phyloP scores from a whole-genome alignment of 208 protist species.

The Acanthamoeba lugdunensis region DNA sequence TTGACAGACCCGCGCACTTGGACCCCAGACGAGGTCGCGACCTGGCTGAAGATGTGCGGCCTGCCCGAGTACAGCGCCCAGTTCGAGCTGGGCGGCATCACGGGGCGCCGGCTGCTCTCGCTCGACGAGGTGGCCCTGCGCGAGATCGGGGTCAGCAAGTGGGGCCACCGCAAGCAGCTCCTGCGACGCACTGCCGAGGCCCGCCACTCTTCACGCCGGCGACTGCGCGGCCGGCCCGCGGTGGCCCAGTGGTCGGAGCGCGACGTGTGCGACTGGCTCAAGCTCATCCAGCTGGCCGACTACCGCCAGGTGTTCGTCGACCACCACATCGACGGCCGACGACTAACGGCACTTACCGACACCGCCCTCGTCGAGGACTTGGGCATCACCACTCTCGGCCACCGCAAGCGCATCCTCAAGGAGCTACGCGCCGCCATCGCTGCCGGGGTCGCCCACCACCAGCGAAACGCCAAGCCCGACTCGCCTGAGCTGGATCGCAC shows the following conservation, averaged over 20 bases:
- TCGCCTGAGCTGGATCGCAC: neutral
- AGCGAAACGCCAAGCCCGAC: neutral
- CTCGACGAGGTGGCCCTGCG: neutral
- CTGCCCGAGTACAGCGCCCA: neutral
- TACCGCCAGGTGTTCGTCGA: neutral
- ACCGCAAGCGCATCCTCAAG: conserved; percentile 35
- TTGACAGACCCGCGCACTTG: neutral
- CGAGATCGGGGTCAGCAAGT: neutral
- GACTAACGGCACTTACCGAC: neutral
- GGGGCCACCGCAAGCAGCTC: conserved; percentile 22
- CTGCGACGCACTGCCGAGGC: neutral
- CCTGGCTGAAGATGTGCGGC: neutral
- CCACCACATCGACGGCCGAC: neutral
- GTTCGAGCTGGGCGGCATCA: neutral
- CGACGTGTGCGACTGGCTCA: neutral
- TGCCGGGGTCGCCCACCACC: neutral
- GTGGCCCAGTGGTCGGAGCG: neutral
- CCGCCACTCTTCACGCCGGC: neutral
- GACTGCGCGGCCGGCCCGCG: neutral
- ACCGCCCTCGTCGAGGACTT: neutral
- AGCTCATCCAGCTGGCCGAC: neutral
- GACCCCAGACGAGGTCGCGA: neutral
- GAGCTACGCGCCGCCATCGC: neutral
- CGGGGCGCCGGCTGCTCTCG: neutral
- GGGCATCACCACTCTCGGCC: neutral